These are phyloP conservation scores for Cyberlindnera galapagoensis DNA, from an alignment of 805 yeast genomes.

Conservation along the genomic window DNA sequence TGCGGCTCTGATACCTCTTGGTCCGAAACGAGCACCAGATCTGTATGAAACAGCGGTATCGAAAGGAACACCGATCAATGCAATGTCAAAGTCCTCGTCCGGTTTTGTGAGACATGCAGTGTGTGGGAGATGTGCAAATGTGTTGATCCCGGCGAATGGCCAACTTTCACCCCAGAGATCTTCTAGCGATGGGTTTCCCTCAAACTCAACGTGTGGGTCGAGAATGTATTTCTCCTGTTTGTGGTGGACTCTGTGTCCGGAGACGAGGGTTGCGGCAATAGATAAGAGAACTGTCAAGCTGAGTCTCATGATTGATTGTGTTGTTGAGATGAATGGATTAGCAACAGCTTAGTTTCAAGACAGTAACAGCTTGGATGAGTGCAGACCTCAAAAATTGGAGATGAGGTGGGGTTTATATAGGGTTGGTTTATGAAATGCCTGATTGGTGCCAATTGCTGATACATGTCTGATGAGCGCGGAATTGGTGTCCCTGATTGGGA, in stretches of 20 bases:
- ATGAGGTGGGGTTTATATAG: too few relatives aligned
- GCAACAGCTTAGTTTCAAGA: too few relatives aligned
- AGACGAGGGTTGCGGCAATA: conserved; percentile 9
- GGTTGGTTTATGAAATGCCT: too few relatives aligned
- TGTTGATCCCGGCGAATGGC: conserved; percentile 62
- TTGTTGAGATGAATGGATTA: too few relatives aligned
- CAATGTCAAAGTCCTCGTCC: conserved; percentile 53
- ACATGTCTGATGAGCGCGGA: too few relatives aligned
- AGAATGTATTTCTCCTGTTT: conserved; percentile 13
- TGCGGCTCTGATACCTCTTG: conserved; percentile 60
- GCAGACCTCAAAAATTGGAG: too few relatives aligned
- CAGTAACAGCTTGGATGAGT: too few relatives aligned
- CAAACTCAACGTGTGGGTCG: conserved; percentile 12
- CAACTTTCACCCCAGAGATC: conserved; percentile 69
- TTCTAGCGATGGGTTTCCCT: conserved; percentile 35
- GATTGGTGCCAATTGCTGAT: too few relatives aligned
- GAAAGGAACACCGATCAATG: conserved; percentile 72
- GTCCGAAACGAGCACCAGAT: conserved; percentile 83
- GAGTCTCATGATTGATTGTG: conserved; percentile 4
- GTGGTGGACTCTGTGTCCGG: conserved; percentile 5
- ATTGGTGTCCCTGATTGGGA: too few relatives aligned
- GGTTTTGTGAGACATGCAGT: conserved; percentile 49
- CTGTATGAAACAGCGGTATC: conserved; percentile 78
- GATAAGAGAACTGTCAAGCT: conserved; percentile 5
- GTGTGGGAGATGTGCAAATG: conserved; percentile 69